phyloP scores from a whole-genome alignment of 306 rosid species.

The Hippophae tibetana region DNA sequence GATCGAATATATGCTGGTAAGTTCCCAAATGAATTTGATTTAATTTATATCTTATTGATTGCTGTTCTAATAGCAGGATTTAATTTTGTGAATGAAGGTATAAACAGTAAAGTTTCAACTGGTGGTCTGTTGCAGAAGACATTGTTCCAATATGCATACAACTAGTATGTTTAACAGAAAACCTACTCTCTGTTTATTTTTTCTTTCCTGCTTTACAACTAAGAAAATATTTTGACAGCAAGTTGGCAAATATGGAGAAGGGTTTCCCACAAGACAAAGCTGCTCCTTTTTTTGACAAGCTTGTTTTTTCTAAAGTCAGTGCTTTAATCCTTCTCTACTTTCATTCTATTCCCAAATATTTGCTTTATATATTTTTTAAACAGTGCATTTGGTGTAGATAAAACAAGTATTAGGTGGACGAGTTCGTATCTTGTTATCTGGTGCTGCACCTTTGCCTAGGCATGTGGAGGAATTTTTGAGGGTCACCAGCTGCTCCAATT shows the following conservation, averaged over 20 bases:
- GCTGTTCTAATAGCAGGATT: constrained; percentile 11
- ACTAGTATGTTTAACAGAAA: constrained; percentile 45
- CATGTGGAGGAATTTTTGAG: constrained; percentile 82
- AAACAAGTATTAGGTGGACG: constrained; percentile 76
- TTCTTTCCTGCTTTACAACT: constrained; percentile 22
- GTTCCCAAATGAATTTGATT: background rate
- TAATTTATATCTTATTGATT: constrained; percentile 1
- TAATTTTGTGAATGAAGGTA: constrained; percentile 37
- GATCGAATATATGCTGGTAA: constrained; percentile 66
- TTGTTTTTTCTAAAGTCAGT: constrained; percentile 68
- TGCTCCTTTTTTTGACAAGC: constrained; percentile 74
- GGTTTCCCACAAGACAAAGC: constrained; percentile 70
- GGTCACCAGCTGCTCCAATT: constrained; percentile 63
- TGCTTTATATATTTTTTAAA: constrained; percentile 2
- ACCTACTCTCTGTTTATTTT: constrained; percentile 3
- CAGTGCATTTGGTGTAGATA: constrained; percentile 30
- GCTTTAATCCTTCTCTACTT: constrained; percentile 8
- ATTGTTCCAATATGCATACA: constrained; percentile 66
- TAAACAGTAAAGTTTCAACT: constrained; percentile 47
- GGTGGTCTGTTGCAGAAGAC: constrained; percentile 50
- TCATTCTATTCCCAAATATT: background rate
- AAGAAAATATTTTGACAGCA: constrained; percentile 39
- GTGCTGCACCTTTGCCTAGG: constrained; percentile 80
- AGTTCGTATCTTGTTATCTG: constrained; percentile 61
- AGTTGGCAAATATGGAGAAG: constrained; percentile 62